Evolutionary conservation across 768 basidiomycete species (phyloP), one percentile per base, ranked within the genome.

Genomic region (Russula lepida): DNA sequence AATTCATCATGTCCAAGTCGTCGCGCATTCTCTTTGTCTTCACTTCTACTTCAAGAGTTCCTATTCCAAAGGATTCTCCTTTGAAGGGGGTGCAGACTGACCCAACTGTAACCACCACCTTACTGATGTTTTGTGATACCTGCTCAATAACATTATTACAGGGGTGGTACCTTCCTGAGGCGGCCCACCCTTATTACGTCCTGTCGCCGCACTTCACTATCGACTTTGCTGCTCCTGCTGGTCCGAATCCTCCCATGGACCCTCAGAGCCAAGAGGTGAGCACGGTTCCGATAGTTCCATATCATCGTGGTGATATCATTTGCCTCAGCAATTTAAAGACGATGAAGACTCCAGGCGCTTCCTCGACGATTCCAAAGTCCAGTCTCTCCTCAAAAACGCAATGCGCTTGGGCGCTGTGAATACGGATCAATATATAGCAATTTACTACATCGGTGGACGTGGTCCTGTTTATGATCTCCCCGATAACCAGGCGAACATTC

Each of bases 381-480:
- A 79, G 64, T 66, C 71, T 17, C 82, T 86, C 66, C 68, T 88
- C 32, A 76, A 75, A 8, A 74, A 73, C 35, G 80, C 87, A 4
- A 83, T 84, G 73, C 81, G 78, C 71, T 74, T 92, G 49, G 72
- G 77, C 0, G 82, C 85, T 1, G 79, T 92, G 65, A 76, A 79
- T 50, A 73, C 72, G 5, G 71, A 76, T 32, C 82, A 87, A 66
- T 92, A 89, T 69, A 83, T 79, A 55, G 89, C 84, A 15, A 74
- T 92, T 58, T 90, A 87, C 73, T 89, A 88, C 68, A 79, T 88
- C 58, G 90, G 89, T 44, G 89, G 90, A 33, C 87, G 89, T 68
- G 88, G 88, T 0, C 88, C 89, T 13, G 81, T 85, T 39, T 75
- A 92, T 48, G 89, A 92, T 71, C 78, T 92, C 41, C 73, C 88